These are phyloP conservation scores for Cairneyella variabilis DNA, from an alignment of 495 filamentous ascomycete genomes.

Conservation along the genomic window DNA sequence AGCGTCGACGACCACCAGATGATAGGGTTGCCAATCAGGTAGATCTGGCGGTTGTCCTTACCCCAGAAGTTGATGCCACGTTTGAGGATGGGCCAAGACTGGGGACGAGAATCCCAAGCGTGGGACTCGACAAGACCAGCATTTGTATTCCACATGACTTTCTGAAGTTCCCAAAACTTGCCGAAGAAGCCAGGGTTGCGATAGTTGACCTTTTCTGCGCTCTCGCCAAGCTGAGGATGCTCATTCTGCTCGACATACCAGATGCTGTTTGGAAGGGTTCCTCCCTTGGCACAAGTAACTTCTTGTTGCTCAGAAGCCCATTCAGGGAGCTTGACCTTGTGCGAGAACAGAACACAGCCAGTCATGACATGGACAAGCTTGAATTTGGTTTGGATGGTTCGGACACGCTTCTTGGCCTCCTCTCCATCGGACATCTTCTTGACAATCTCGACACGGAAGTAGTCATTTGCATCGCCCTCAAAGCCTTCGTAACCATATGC, in stretches of 20 bases:
- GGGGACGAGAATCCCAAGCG: conserved; percentile 94
- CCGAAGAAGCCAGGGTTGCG: conserved; percentile 91
- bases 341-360: conserved; percentile 92
- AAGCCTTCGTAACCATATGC: conserved; percentile 98
- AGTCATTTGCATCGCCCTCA: conserved; percentile 92
- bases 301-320: conserved; percentile 98
- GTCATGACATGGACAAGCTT: conserved; percentile 94
- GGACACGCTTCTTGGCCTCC: conserved; percentile 72
- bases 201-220: conserved; percentile 93
- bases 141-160: conserved; percentile 99
- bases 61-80: conserved; percentile 99
- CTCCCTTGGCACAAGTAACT: conserved; percentile 92
- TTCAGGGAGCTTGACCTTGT: conserved; percentile 96
- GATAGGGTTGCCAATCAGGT: conserved; percentile 91
- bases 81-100: conserved; percentile 87
- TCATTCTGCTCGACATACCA: conserved; percentile 94
- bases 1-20: conserved; percentile 90
- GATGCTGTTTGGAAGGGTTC: conserved; percentile 89
- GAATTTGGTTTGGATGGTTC: conserved; percentile 97
- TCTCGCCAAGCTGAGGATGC: conserved; percentile 67
- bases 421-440: conserved; percentile 80
- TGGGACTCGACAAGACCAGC: conserved; percentile 95
- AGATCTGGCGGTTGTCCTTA: conserved; percentile 88
- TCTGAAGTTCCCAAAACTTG: conserved; percentile 99
- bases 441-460: conserved; percentile 92